Evolutionary conservation across 2,329 filamentous ascomycete genomes (phyloP).

Genomic region (Cytospora chrysosperma): DNA sequence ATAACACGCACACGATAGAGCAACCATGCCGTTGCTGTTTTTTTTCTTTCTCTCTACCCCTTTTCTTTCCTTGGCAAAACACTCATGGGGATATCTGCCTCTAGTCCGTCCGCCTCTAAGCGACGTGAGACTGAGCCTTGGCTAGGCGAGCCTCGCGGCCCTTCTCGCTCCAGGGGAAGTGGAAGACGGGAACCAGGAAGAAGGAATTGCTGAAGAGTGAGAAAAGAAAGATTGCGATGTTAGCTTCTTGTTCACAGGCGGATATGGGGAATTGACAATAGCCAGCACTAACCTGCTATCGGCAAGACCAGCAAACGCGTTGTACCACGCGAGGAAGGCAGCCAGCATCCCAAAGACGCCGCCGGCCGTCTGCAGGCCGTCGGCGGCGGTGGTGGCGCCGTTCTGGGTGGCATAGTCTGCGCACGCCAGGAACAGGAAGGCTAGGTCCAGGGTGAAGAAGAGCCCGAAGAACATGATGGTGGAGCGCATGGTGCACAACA

Average conservation of each 20-base stretch:
- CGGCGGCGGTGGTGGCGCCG: conserved; percentile 44
- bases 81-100: neutral
- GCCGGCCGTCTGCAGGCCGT: conserved; percentile 63
- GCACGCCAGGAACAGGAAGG: conserved; percentile 71
- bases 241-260: too few relatives aligned
- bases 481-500: conserved; percentile 73
- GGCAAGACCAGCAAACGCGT: conserved; percentile 77
- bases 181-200: conserved; percentile 87
- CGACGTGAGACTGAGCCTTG: conserved; percentile 47
- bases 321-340: conserved; percentile 85
- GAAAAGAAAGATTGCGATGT: conserved; percentile 21
- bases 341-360: conserved; percentile 79
- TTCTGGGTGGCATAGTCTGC: conserved; percentile 58
- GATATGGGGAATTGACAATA: too few relatives aligned
- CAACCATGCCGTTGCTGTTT: neutral
- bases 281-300: conserved; percentile 58
- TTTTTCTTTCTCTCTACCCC: too few relatives aligned
- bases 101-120: conserved; percentile 23
- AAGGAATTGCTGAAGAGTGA: conserved; percentile 74
- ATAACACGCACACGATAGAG: neutral
- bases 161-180: conserved; percentile 92
- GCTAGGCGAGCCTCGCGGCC: conserved; percentile 57
- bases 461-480: conserved; percentile 76
- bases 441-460: conserved; percentile 74
- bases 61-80: neutral